Evolutionary conservation across 192 early-diverging fungal genomes (phyloP).

Genomic region (Coemansia javaensis): DNA sequence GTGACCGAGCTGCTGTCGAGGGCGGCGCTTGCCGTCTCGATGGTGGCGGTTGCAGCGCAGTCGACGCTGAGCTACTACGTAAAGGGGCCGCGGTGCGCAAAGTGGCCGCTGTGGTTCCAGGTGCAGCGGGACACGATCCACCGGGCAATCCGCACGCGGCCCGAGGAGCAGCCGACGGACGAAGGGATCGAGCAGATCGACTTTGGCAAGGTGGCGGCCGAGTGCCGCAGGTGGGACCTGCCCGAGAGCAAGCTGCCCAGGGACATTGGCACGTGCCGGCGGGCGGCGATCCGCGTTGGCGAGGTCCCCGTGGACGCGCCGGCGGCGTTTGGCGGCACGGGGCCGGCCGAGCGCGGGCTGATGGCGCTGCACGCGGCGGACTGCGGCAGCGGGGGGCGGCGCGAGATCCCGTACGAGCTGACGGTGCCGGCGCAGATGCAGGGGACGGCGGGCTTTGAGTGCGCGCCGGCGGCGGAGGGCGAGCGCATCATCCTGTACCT

Average conservation of each 20-base stretch:
- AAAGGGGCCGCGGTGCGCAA: conserved; percentile 28
- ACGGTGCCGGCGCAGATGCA: conserved; percentile 6
- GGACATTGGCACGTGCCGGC: conserved; percentile 13
- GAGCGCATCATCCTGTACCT: conserved; percentile 65
- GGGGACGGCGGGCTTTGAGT: conserved; percentile 6
- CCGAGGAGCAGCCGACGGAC: conserved; percentile 5
- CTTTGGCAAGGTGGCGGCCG: conserved; percentile 15
- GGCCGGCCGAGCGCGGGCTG: conserved; percentile 21
- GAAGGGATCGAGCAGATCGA: conserved; percentile 37
- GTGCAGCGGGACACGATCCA: conserved; percentile 26
- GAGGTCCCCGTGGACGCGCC: conserved; percentile 15
- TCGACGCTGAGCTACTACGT: conserved; percentile 35
- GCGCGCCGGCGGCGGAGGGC: conserved; percentile 9
- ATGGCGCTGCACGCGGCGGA: conserved; percentile 11
- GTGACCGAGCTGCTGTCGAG: conserved; percentile 25
- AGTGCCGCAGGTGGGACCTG: conserved; percentile 13
- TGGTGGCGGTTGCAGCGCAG: conserved; percentile 10
- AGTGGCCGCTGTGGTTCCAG: conserved; percentile 42
- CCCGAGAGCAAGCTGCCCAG: conserved; percentile 6
- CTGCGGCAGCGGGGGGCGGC: not conserved
- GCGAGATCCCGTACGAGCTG: conserved; percentile 25
- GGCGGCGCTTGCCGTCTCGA: conserved; percentile 3
- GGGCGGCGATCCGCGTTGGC: conserved; percentile 5
- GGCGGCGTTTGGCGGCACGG: conserved; percentile 11
- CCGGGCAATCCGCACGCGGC: conserved; percentile 2